Evolutionary conservation across 345 rosid species (phyloP), one percentile per base, ranked within the genome.

Genomic region (Sonneratia alba): DNA sequence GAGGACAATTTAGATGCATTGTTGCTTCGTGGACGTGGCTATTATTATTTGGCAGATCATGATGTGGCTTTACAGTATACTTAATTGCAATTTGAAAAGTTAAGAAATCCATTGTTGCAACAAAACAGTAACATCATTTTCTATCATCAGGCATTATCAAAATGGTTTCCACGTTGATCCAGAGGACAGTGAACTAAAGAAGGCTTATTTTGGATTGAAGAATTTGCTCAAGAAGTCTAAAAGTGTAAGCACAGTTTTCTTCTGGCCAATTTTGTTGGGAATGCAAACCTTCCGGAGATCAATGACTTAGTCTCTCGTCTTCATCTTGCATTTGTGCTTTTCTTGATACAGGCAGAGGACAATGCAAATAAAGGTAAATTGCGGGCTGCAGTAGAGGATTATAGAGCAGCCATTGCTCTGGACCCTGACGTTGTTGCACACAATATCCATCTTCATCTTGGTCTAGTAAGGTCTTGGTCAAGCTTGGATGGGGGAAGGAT

Each of bases 141-240:
- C 45, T 42, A 5, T 42, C 45, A 42, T 42, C 45, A 42, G 45
- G 10, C 45, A 9, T 42, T 42, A 42, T 42, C 45, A 42, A 9
- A 42, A 42, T 0, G 45, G 10, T 42, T 3, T 42, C 10, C 2
- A 3, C 45, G 2, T 42, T 57, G 99, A 96, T 79, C 99, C 99
- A 45, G 99, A 96, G 83, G 98, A 96, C 73, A 71, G 88, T 79
- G 93, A 86, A 73, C 84, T 92, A 72, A 96, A 96, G 87, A 96
- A 96, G 79, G 97, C 98, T 45, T 96, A 92, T 83, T 92, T 96
- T 81, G 97, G 91, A 49, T 76, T 96, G 80, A 96, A 96, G 78
- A 96, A 91, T 75, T 82, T 96, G 73, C 88, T 92, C 65, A 96
- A 96, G 87, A 96, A 96, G 83, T 90, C 97, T 56, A 92, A 96